Percentiles rank a stretch among this genome's conserved stretches.
phyloP scores from a whole-genome alignment of 345 rosid species.

The Eucalyptus polybractea region DNA sequence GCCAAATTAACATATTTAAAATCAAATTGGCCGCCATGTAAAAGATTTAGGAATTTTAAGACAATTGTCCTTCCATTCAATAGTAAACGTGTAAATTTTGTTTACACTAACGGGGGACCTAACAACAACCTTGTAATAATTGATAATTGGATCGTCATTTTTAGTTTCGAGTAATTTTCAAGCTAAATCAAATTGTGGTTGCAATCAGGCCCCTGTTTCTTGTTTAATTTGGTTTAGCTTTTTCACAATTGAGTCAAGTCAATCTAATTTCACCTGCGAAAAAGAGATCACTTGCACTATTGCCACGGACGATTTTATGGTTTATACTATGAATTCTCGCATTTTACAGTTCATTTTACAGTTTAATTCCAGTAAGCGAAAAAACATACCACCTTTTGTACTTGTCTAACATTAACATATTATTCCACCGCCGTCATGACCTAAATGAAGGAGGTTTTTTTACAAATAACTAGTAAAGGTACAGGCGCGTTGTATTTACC shows the following conservation, averaged over 20 bases:
- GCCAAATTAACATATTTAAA: too few relatives aligned
- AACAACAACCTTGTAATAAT: not conserved
- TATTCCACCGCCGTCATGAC: not conserved
- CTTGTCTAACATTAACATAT: not conserved
- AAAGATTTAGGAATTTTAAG: too few relatives aligned
- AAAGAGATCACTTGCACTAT: not conserved
- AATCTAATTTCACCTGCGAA: not conserved
- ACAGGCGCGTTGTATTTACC: not conserved
- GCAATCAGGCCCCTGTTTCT: not conserved
- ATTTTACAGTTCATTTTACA: not conserved
- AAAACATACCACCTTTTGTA: not conserved
- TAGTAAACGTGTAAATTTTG: not conserved
- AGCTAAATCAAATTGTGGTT: not conserved
- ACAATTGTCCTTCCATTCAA: not conserved
- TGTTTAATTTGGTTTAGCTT: not conserved
- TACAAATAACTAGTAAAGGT: not conserved
- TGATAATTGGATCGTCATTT: not conserved
- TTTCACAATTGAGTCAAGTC: not conserved
- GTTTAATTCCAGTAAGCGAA: not conserved
- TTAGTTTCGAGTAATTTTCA: not conserved
- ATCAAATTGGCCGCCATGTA: fast-evolving
- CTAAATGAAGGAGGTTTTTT: not conserved
- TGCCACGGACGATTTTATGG: not conserved
- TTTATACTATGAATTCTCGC: not conserved
- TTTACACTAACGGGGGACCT: not conserved